Evolutionary conservation across 495 filamentous ascomycete genomes (phyloP), one percentile per base, ranked within the genome.

Genomic region (Acidomyces sp.): DNA sequence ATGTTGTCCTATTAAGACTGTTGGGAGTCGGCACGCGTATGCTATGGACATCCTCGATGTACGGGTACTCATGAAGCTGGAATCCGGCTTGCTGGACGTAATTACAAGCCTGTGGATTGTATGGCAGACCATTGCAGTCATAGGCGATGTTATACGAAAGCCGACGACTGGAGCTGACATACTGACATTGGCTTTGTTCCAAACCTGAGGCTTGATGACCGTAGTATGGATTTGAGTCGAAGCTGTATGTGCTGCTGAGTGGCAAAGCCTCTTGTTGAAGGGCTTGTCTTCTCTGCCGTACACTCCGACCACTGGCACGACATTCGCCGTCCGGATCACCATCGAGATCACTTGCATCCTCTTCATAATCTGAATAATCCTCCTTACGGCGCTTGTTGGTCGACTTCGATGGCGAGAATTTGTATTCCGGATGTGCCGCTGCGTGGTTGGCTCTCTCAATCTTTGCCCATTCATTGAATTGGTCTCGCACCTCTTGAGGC

Each of bases 371-470:
- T 9, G 47, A 43, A 29, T 47, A 46, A 10, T 55, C 52, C n/a
- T 52, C 47, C 41, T 62, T 26, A 59, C 60, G 48, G 64, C 62
- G 46, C 70, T 76, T 41, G 65, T 75, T 40, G 62, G 64, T 61
- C 19, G 77, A 65, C 59, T 93, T 94, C 36, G 77, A 70, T 2
- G 90, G 90, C 26, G 84, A 78, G 62, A 96, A 97, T 59, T 94
- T 96, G 67, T 97, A 97, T 22, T 79, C 78, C 1, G 90, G 90
- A 53, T 92, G 84, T 9, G 88, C 83, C 30, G 71, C 68, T 34
- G 81, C 75, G 54, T 97, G 90, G 58, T 92, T 94, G 23, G 72
- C 66, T 16, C 87, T 74, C 62, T 97, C 90, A 19, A 85, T 69
- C 53, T 72, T 76, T 3, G 88, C 83, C 57, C 82, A 77, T 3